Percentiles rank a stretch among this genome's conserved stretches.
phyloP scores from a whole-genome alignment of 2,329 filamentous ascomycete genomes.

The Exserohilum rostratum region DNA sequence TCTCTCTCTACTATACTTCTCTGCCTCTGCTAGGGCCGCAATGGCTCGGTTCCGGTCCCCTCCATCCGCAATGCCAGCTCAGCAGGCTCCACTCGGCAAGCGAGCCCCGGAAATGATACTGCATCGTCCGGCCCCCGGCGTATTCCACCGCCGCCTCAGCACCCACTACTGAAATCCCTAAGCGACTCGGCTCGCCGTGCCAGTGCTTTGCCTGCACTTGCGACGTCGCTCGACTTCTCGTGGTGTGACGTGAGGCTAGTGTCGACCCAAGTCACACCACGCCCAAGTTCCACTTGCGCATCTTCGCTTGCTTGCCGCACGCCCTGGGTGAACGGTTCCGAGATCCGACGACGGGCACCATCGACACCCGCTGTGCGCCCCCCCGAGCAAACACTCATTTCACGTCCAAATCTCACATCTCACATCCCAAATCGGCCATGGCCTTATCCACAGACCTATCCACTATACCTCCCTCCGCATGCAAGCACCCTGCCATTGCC shows the following conservation, averaged over 20 bases:
- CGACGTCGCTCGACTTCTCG: conserved; percentile 17
- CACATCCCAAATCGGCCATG: too few species aligned
- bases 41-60: conserved; percentile 1
- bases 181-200: conserved; percentile 23
- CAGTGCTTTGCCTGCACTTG: conserved; percentile 15
- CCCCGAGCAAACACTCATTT: too few species aligned
- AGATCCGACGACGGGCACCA: conserved; percentile 12
- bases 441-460: too few species aligned
- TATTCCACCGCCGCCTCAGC: conserved; percentile 4
- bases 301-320: conserved; percentile 6
- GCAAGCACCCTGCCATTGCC: not conserved
- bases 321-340: conserved; percentile 9
- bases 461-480: not conserved
- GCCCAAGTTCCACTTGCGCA: not conserved
- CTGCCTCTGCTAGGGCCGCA: conserved; percentile 6
- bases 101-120: conserved; percentile 16
- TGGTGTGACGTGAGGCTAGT: conserved; percentile 17
- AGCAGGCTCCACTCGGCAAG: conserved; percentile 23
- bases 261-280: conserved; percentile 34
- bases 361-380: conserved; percentile 14
- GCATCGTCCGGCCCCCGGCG: conserved; percentile 4
- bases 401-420: too few species aligned
- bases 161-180: conserved; percentile 7
- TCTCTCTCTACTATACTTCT: too few species aligned
- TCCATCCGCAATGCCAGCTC: conserved; percentile 19